Evolutionary conservation across 2,329 filamentous ascomycete genomes (phyloP).

Genomic region (Monosporascus sp.): DNA sequence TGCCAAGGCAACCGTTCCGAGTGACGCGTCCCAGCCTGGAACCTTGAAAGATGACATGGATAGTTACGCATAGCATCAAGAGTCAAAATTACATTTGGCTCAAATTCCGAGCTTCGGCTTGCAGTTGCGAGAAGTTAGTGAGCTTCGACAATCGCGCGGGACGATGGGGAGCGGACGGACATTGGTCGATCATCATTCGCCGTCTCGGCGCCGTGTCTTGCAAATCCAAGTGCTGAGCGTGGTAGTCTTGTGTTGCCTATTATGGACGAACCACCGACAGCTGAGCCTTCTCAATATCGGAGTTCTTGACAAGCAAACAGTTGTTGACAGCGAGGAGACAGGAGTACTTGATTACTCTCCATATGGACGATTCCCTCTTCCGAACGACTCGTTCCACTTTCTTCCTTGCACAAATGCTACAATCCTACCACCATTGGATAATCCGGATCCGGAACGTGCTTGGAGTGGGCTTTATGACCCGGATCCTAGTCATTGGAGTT

Average conservation of each 20-base stretch:
- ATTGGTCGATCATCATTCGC: neutral
- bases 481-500: slow-evolving; percentile 40
- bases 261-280: neutral
- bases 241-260: neutral
- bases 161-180: neutral
- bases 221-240: neutral
- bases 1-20: too few species aligned
- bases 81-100: too few species aligned
- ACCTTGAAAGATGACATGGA: too few species aligned
- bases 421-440: slow-evolving; percentile 35
- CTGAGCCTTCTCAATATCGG: too few species aligned
- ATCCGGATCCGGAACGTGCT: slow-evolving; percentile 27
- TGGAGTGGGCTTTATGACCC: slow-evolving; percentile 39
- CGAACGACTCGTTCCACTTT: slow-evolving; percentile 40
- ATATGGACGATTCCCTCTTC: slow-evolving; percentile 34
- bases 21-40: too few species aligned
- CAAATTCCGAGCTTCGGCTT: too few species aligned
- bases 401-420: slow-evolving; percentile 40
- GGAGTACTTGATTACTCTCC: slow-evolving; percentile 7
- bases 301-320: neutral
- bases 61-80: too few species aligned
- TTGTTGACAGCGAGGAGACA: neutral
- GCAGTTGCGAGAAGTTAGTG: neutral
- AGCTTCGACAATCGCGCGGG: neutral
- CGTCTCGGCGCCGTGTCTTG: neutral